Evolutionary conservation across 768 basidiomycete genomes (phyloP).

Genomic region (Tylopilus plumbeoviolaceoides): DNA sequence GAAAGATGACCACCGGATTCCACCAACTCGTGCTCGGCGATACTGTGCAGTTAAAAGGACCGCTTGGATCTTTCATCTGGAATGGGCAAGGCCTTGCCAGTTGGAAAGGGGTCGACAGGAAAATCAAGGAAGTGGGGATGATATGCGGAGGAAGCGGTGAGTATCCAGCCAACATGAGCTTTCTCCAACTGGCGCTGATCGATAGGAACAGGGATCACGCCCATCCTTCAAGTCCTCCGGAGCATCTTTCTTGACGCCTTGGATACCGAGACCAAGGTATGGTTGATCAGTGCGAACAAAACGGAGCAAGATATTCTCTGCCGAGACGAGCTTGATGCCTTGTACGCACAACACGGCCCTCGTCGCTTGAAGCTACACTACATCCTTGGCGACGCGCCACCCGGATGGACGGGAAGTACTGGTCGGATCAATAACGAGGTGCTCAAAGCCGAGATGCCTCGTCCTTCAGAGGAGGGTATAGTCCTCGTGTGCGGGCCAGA

Average conservation of each 20-base stretch:
- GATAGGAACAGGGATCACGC: conserved; percentile 42
- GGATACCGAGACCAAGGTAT: conserved; percentile 39
- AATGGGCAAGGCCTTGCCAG: conserved; percentile 36
- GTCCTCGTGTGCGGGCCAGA: conserved; percentile 51
- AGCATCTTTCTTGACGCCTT: conserved; percentile 39
- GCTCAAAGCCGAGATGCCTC: conserved; percentile 39
- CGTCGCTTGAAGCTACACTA: conserved; percentile 41
- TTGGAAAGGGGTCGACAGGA: conserved; percentile 34
- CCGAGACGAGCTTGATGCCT: conserved; percentile 42
- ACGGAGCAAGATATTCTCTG: conserved; percentile 49
- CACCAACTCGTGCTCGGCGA: conserved; percentile 47
- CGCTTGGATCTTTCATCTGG: conserved; percentile 55
- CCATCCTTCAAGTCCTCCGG: conserved; percentile 53
- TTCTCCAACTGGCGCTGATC: background rate
- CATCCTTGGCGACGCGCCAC: conserved; percentile 34
- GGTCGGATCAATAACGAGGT: conserved; percentile 41
- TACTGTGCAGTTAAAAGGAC: conserved; percentile 53
- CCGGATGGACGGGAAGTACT: conserved; percentile 36
- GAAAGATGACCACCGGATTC: conserved; percentile 49
- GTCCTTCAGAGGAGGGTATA: conserved; percentile 35
- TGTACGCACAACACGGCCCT: conserved; percentile 27
- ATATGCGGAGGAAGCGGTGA: conserved; percentile 55
- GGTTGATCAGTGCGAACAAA: conserved; percentile 47
- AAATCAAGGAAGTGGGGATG: conserved; percentile 44
- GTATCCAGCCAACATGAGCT: conserved; percentile 5